Conservation (phyloP, 495 filamentous ascomycete genomes). For the Friedmanniomyces simplex region DNA sequence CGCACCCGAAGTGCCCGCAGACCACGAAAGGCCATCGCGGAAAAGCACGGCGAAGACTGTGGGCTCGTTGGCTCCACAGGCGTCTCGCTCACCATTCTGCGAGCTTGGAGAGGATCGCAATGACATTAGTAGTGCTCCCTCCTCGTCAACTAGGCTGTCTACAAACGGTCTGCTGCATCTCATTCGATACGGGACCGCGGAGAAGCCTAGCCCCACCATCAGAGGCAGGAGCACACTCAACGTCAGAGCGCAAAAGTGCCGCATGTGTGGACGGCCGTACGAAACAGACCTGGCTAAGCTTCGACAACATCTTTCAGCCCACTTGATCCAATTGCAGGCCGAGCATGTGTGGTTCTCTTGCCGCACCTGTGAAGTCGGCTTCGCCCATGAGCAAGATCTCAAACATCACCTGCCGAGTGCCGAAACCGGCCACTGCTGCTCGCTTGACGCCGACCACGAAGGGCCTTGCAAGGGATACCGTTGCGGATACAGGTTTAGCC, state of each 20-base stretch:
- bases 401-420: background rate
- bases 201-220: too few species aligned
- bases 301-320: background rate
- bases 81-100: too few species aligned
- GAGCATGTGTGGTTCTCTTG: background rate
- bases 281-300: background rate
- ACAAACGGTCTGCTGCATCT: too few species aligned
- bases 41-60: too few species aligned
- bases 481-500: background rate
- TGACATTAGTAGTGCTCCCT: too few species aligned
- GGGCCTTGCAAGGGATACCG: background rate
- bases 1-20: too few species aligned
- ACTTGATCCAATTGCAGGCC: background rate
- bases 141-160: too few species aligned
- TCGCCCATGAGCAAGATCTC: background rate
- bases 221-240: background rate
- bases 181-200: too few species aligned
- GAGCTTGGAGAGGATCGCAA: too few species aligned
- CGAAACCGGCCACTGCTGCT: background rate
- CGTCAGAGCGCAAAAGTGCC: background rate
- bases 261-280: background rate
- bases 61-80: too few species aligned
- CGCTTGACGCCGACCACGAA: background rate
- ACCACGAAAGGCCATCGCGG: too few species aligned
- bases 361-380: background rate